phyloP scores from a whole-genome alignment of 2,329 filamentous ascomycete species.

The Alternaria arborescens region DNA sequence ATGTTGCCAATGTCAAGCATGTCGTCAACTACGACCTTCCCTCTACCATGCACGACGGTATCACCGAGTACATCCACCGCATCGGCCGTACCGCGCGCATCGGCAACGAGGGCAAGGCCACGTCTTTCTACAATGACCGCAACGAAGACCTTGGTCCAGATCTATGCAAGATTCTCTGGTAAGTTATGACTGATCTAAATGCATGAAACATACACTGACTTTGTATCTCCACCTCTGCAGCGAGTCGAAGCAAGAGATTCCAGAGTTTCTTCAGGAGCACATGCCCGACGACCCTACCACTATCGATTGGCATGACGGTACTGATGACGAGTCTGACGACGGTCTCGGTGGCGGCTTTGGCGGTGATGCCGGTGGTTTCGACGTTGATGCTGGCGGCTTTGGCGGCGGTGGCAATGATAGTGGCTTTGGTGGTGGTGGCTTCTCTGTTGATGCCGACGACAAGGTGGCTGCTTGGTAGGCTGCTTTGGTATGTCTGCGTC shows the following conservation, averaged over 20 bases:
- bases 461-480: conserved; percentile 43
- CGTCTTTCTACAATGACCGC: conserved; percentile 84
- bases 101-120: conserved; percentile 84
- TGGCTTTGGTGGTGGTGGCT: conserved; percentile 22
- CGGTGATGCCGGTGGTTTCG: conserved; percentile 20
- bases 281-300: conserved; percentile 65
- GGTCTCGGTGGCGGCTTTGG: conserved; percentile 15
- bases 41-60: conserved; percentile 77
- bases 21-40: conserved; percentile 96
- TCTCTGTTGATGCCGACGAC: conserved; percentile 27
- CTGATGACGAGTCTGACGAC: conserved; percentile 47
- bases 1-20: conserved; percentile 85
- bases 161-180: conserved; percentile 75
- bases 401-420: conserved; percentile 14
- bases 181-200: conserved; percentile 65
- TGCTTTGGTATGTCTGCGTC: background rate
- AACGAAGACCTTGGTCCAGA: conserved; percentile 77
- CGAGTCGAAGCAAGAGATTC: conserved; percentile 58
- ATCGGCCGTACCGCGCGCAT: conserved; percentile 97
- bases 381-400: conserved; percentile 17
- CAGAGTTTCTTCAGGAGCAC: conserved; percentile 78
- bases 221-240: background rate
- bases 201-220: background rate
- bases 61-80: conserved; percentile 91
- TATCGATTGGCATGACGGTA: conserved; percentile 64